Evolutionary conservation across 805 yeast species (phyloP), one percentile per base, ranked within the genome.

Genomic region (Ogataea haglerorum): DNA sequence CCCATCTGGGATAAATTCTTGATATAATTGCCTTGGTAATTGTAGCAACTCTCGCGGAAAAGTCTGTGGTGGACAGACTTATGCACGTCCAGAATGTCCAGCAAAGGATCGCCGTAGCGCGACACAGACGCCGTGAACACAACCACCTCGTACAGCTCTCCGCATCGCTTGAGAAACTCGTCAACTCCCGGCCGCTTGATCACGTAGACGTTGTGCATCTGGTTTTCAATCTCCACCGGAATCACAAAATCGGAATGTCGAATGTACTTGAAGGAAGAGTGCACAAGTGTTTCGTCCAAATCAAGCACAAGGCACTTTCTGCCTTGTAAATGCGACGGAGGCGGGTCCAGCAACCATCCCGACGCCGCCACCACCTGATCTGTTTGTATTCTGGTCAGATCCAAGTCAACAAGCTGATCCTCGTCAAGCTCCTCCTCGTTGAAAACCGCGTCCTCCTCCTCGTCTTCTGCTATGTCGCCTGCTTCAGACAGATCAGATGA

Each of bases 111-210:
- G 31, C 98, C 99, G 59, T 93, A 93, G 58, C 95, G 79, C 49
- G 93, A 77, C 10, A 93, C 98, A 31, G 95, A 83, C 1, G 99
- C 99, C 0, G 99, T 93, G 64, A 93, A 93, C 4, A 93, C 95
- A 17, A 93, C 98, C 42, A 93, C 95, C 65, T 93, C 99, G 60
- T 74, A 93, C 54, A 90, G 62, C 59, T 86, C 73, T 19, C 97
- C 95, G 34, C 91, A 95, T 49, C 76, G 73, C 53, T 68, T 69
- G 69, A 93, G 70, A 57, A 93, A 93, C 58, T 87, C 95, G 64
- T 93, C 99, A 36, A 95, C 98, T 1, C 99, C 99, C 1, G 99
- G 99, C 55, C 99, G 76, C 60, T 93, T 93, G 42, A 90, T 89
- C 17, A 93, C 99, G 60, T 89, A 93, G 31, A 93, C 99, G 56